Conservation (phyloP, 257 asterid genomes). For the Solanum clarkiae region DNA sequence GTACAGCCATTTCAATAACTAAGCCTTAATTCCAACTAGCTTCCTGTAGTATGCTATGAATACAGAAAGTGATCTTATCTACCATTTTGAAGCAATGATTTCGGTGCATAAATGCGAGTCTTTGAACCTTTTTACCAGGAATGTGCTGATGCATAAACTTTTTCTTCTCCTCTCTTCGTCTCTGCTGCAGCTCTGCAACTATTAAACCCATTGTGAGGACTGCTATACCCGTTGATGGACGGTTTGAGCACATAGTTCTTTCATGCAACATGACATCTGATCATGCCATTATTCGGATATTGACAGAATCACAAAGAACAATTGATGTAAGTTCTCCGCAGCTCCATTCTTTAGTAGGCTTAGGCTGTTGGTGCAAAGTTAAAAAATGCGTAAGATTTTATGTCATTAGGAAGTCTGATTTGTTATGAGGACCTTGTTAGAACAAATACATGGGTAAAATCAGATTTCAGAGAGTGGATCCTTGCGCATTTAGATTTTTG, state of each 20-base stretch:
- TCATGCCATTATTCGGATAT: constrained; percentile 65
- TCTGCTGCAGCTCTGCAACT: constrained; percentile 48
- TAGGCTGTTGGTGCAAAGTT: neutral
- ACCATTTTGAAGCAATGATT: neutral
- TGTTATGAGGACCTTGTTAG: neutral
- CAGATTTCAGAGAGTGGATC: neutral
- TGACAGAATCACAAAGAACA: constrained; percentile 66
- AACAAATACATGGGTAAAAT: neutral
- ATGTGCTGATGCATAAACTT: neutral
- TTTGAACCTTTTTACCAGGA: neutral
- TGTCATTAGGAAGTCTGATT: neutral
- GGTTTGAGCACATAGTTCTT: constrained; percentile 93
- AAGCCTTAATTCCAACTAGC: neutral
- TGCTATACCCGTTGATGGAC: constrained; percentile 95
- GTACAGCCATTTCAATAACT: neutral
- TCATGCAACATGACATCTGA: constrained; percentile 81
- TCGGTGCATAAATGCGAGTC: neutral
- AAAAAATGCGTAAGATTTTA: neutral
- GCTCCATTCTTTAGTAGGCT: neutral
- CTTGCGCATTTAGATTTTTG: neutral
- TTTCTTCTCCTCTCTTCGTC: neutral
- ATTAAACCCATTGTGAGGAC: constrained; percentile 69
- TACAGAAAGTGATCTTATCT: neutral
- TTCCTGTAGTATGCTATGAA: neutral
- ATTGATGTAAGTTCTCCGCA: constrained; percentile 47